Base-by-base conservation (phyloP, 2,329 filamentous ascomycete genomes). In the Cytospora mali region DNA sequence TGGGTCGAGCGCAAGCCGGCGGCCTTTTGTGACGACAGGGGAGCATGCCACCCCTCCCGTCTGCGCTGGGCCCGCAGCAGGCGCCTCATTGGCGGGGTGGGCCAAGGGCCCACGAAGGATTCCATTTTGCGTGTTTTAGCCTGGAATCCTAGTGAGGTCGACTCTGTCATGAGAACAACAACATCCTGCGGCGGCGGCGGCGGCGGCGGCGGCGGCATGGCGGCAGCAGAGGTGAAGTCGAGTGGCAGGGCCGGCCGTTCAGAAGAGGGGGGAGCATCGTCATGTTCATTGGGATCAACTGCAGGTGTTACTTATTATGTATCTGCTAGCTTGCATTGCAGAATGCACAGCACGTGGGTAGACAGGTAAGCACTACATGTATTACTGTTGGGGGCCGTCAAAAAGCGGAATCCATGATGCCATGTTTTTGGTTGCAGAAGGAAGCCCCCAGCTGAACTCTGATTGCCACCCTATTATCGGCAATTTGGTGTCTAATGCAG, bases 11-110 rank as follows among this genome's bases (percentile, higher is more conserved):
- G 50, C 49, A 53, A 35, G 11, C 57, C 35, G n/a, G 50, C 35
- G n/a, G 50, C 46, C 27, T 48, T 60, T 54, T 60, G 57, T 54
- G 53, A 46, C 25, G 57, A 33, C 57, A 53, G 57, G 57, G 57
- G 35, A 50, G n/a, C 28, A 33, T 21, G 51, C 28, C 50, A 31
- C 25, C 27, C 50, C 50, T 60, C 57, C 10, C 54, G 35, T 39
- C 57, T 54, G 21, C 57, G 57, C 33, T 60, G 57, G 57, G 57
- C 42, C 57, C 57, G 57, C 57, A 60, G 46, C 27, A 50, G 53
- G 27, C 57, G 57, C 57, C 57, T 60, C 57, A 60, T 60, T 60
- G 57, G 57, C 53, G 57, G 57, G 57, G 57, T 60, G 28, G 57
- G 57, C 57, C 57, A 60, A 50, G 57, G 57, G 50, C 49, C 52